Conservation (phyloP, 352 stramenopile genomes). For the Blastocystis hominis region DNA sequence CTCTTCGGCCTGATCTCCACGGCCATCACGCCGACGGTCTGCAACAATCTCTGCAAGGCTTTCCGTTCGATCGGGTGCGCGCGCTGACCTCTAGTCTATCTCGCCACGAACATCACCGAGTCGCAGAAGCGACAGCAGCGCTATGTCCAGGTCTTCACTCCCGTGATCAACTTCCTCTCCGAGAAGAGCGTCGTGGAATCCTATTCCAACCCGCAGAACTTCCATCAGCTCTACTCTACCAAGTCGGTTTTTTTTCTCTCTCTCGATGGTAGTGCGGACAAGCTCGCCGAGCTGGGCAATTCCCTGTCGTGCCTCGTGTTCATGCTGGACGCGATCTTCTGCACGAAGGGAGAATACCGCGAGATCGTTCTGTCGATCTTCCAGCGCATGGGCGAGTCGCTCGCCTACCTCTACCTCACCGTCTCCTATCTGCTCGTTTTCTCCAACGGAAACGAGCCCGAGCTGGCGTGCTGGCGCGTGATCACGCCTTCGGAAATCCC, state of each 20-base stretch:
- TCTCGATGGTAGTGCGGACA: neutral
- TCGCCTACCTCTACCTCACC: neutral
- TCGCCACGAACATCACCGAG: neutral
- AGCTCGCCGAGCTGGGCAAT: neutral
- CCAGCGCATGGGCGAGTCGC: neutral
- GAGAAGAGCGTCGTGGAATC: neutral
- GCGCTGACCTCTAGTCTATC: neutral
- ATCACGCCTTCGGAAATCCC: neutral
- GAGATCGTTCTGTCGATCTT: neutral
- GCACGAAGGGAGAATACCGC: neutral
- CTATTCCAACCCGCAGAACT: neutral
- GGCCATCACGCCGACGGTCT: neutral
- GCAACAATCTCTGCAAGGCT: constrained; percentile 36
- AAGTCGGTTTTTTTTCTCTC: neutral
- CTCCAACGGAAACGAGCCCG: neutral
- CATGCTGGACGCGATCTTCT: constrained; percentile 24
- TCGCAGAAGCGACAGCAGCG: neutral
- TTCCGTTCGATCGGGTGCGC: neutral
- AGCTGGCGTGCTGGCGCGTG: neutral
- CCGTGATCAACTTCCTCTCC: constrained; percentile 25
- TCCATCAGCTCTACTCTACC: neutral
- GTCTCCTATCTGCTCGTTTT: constrained; percentile 1
- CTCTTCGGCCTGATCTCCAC: neutral
- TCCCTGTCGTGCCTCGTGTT: neutral
- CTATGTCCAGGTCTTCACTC: neutral